Base-by-base conservation (phyloP, 2,329 filamentous ascomycete species). In the Colletotrichum echinochloae region DNA sequence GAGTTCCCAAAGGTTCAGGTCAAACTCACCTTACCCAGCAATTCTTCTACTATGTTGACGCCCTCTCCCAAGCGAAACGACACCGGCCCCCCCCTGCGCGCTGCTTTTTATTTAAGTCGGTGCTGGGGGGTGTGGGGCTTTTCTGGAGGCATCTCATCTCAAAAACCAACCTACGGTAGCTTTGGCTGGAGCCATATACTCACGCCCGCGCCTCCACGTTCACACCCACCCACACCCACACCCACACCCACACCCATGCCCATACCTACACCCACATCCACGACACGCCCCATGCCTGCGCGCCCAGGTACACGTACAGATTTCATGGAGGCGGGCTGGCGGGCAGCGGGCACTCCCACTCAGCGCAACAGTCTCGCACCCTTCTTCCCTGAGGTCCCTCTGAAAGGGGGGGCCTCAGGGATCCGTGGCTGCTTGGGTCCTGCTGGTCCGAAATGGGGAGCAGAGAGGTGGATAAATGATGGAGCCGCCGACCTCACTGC, bases 1-100 rank as follows among this genome's bases (percentile, higher is more conserved):
- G 60, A 70, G 65, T 70, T 69, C 61, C 61, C 54, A 65, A 69
- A 61, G n/a, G n/a, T n/a, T 54, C 64, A 70, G 63, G 63, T 66
- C 57, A 77, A 83, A 83, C 81, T 83, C 76, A 77, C 81, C 81
- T 83, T 75, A 83, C 81, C 81, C 81, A 83, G 54, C n/a, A 48
- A 11, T 9, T 20, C 23, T 55, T n/a, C n/a, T n/a, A n/a, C n/a
- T 70, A 35, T 33, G 35, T 39, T 23, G 23, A 70, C 66, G 62
- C 56, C 26, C 49, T 39, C 48, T 66, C 51, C 33, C 62, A 60
- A 66, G 66, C 66, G 66, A 70, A 70, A 70, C 66, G 56, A 70
- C 56, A 66, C 66, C 65, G 51, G 33, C 55, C 63, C 51, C 62
- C 60, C 62, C 62, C 54, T 56, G 62, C 41, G 51, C 54, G 20